A percentile compares a stretch with the other conserved stretches of the same genome.
These are phyloP conservation scores for Westerdykella ornata DNA, from an alignment of 2,329 filamentous ascomycete species.

Conservation along the genomic window DNA sequence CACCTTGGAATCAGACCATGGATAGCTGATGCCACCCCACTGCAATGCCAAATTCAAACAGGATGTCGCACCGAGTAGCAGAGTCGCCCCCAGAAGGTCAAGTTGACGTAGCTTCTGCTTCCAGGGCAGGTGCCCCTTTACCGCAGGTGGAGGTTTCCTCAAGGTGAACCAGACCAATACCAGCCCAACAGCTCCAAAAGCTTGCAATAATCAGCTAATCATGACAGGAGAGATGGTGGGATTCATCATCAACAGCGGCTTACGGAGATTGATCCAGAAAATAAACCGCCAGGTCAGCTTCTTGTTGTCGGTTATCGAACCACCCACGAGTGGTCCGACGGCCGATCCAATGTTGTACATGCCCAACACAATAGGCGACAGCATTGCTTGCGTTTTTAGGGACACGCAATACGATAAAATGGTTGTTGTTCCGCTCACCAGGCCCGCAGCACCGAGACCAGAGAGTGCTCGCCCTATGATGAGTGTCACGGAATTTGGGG, in stretches of 20 bases:
- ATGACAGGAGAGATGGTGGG: no score
- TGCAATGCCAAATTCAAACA: conserved; percentile 43
- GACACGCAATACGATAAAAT: conserved; percentile 4
- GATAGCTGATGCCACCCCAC: conserved; percentile 32
- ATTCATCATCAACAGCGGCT: not conserved
- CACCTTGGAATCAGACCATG: conserved; percentile 29
- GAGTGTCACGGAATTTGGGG: conserved; percentile 8
- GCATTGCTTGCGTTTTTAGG: conserved; percentile 35
- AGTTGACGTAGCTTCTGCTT: conserved; percentile 39
- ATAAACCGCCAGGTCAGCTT: conserved; percentile 28
- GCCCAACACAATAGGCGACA: conserved; percentile 17
- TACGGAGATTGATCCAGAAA: conserved; percentile 30
- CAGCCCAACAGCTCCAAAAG: conserved; percentile 1
- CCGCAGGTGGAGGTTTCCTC: conserved; percentile 29
- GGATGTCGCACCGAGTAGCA: conserved; percentile 36
- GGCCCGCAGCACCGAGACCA: conserved; percentile 2
- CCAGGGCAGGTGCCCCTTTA: conserved; percentile 5
- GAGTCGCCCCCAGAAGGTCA: conserved; percentile 39
- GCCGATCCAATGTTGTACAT: conserved; percentile 29
- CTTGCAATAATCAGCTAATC: not conserved
- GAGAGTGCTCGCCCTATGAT: conserved; percentile 5
- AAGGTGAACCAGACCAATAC: conserved; percentile 32
- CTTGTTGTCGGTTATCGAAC: conserved; percentile 29
- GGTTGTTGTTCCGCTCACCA: conserved; percentile 4
- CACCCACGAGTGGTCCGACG: conserved; percentile 37